Base-by-base conservation (phyloP, 2,329 filamentous ascomycete species). In the Ambrosiella cleistominuta region DNA sequence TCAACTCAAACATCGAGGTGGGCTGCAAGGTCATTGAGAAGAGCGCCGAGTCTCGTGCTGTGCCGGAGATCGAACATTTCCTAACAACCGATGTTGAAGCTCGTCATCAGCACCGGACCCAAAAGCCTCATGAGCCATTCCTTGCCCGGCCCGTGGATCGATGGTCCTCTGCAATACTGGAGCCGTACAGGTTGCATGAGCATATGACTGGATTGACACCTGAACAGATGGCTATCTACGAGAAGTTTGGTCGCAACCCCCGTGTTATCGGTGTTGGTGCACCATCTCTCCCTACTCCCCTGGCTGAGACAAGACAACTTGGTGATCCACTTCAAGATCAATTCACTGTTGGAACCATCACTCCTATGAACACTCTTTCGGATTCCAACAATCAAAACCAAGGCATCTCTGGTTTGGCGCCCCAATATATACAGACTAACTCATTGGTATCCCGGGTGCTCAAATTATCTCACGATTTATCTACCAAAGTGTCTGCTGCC, bases 1-100 rank as follows among this genome's bases (percentile, higher is more conserved):
- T 98, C 61, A 98, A 97, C 68, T 91, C 94, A 63, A 98, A 98
- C 68, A 78, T 98, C 37, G 93, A 98, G 64, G 78, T 89, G 45
- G 91, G 94, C 52, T 97, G 93, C 67, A 85, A 81, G 64, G 87
- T 96, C 62, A 94, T 98, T 51, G 93, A 98, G 70, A 89, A 93
- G 69, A 90, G 93, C 56, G 94, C 93, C 2, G 91, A 97, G 68
- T 87, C 95, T 66, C 86, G 91, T 61, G 93, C 93, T 8, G 75
- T 96, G 44, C 86, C 88, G 1, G 93, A 98, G 68, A 97, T 98
- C 60, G 91, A 98, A 68, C 86, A 94, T 62, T 86, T 95, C 70
- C 86, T 98, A 54, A 86, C 93, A 68, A 73, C 78, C 19, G 87
- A 94, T 62, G 71, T 96, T 36, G 85, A 91, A 59, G 77, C 80